phyloP scores from a whole-genome alignment of 345 rosid species.

The Chamaenerion angustifolium region DNA sequence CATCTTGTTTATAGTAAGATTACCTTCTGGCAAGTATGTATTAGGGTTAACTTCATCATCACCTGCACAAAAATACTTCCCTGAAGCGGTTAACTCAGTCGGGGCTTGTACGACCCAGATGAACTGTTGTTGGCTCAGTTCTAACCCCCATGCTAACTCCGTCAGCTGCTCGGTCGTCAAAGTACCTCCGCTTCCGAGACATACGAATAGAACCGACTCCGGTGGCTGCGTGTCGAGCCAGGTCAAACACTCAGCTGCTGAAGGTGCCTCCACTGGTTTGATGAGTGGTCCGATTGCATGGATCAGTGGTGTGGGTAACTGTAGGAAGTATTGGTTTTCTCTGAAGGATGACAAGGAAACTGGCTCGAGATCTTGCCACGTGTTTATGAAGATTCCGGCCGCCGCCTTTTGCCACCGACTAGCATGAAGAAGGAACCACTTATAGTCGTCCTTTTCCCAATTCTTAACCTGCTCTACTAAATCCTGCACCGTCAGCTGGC shows the following conservation, averaged over 20 bases:
- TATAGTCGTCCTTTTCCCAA: constrained; percentile 11
- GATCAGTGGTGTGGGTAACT: constrained; percentile 9
- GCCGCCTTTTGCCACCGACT: constrained; percentile 15
- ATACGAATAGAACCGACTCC: constrained; percentile 22
- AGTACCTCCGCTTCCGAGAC: constrained; percentile 38
- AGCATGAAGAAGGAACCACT: constrained; percentile 4
- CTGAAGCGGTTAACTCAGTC: constrained; percentile 4
- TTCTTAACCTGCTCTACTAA: constrained; percentile 9
- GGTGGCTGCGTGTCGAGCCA: constrained; percentile 33
- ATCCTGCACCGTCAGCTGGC: constrained; percentile 1
- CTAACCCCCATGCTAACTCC: constrained; percentile 33
- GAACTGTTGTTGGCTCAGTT: constrained; percentile 28
- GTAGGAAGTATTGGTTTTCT: constrained; percentile 8
- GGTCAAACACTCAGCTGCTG: background rate
- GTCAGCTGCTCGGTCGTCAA: constrained; percentile 16
- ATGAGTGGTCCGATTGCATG: constrained; percentile 21
- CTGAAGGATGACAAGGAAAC: constrained; percentile 10
- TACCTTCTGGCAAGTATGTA: constrained; percentile 24
- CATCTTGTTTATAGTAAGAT: no score
- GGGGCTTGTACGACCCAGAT: constrained; percentile 31
- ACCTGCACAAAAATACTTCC: constrained; percentile 11
- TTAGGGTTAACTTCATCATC: constrained; percentile 13
- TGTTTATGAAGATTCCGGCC: constrained; percentile 19
- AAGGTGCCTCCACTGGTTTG: background rate
- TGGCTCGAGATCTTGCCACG: constrained; percentile 26